These are phyloP conservation scores for Chimonanthus praecox DNA, from an alignment of 164 flowering plant species.

Conservation along the genomic window DNA sequence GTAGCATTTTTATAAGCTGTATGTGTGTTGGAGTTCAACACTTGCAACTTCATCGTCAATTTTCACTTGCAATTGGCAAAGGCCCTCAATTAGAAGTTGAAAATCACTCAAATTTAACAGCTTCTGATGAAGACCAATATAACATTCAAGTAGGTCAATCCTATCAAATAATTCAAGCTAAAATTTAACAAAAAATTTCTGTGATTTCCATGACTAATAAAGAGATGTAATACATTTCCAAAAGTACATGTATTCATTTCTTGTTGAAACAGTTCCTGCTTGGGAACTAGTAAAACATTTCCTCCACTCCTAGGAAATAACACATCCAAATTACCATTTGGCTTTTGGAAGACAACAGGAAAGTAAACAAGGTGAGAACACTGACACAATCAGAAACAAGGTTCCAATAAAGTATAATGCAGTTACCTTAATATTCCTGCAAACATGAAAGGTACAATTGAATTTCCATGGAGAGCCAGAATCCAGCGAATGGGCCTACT, in stretches of 20 bases:
- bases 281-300: neutral
- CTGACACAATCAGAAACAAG: neutral
- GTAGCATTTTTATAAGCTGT: neutral
- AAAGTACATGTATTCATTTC: neutral
- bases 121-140: neutral
- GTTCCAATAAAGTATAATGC: neutral
- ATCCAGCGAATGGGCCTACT: conserved; percentile 98
- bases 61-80: neutral
- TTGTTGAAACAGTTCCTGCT: neutral
- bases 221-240: neutral
- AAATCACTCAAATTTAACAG: neutral
- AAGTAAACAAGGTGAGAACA: neutral
- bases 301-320: neutral
- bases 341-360: neutral
- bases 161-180: neutral
- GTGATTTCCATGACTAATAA: neutral
- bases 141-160: neutral
- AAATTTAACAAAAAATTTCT: too few relatives aligned
- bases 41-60: neutral
- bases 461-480: conserved; percentile 87
- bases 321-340: neutral
- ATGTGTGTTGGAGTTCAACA: neutral
- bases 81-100: neutral
- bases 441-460: conserved; percentile 69
- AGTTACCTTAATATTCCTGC: conserved; percentile 75